Evolutionary conservation across 306 rosid genomes (phyloP).

Genomic region (Acacia confusa): DNA sequence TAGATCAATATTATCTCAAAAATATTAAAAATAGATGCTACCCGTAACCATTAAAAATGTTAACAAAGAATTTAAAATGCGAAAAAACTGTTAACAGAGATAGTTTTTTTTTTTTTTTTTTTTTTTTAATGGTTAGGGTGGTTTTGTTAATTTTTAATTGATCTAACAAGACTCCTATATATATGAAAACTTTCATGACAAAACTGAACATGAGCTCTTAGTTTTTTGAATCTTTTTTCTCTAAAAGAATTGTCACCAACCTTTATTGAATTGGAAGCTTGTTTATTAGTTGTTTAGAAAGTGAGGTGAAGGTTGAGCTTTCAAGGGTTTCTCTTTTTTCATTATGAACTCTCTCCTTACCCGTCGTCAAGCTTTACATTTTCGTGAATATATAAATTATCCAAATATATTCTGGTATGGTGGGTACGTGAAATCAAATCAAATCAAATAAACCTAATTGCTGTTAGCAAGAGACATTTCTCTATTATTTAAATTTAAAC

Average conservation of each 20-base stretch:
- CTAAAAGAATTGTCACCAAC: slow-evolving; percentile 27
- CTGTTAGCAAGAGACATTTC: not conserved
- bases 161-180: too few relatives aligned
- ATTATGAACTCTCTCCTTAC: not conserved
- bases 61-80: too few relatives aligned
- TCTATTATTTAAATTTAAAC: slow-evolving; percentile 7
- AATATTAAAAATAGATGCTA: too few relatives aligned
- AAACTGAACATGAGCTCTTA: too few relatives aligned
- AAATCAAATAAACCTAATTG: not conserved
- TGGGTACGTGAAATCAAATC: slow-evolving; percentile 19
- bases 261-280: slow-evolving; percentile 35
- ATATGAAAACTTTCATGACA: too few relatives aligned
- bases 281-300: slow-evolving; percentile 39
- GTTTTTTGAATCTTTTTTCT: too few relatives aligned
- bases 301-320: slow-evolving; percentile 59
- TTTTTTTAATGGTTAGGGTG: too few relatives aligned
- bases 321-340: slow-evolving; percentile 36
- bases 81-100: too few relatives aligned
- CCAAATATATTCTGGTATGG: not conserved
- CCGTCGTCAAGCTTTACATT: not conserved
- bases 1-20: too few relatives aligned
- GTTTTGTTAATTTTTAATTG: too few relatives aligned
- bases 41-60: too few relatives aligned
- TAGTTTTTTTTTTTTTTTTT: too few relatives aligned
- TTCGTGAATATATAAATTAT: not conserved